These are phyloP conservation scores for Clitopilus hobsonii DNA, from an alignment of 768 basidiomycete species.

Conservation along the genomic window DNA sequence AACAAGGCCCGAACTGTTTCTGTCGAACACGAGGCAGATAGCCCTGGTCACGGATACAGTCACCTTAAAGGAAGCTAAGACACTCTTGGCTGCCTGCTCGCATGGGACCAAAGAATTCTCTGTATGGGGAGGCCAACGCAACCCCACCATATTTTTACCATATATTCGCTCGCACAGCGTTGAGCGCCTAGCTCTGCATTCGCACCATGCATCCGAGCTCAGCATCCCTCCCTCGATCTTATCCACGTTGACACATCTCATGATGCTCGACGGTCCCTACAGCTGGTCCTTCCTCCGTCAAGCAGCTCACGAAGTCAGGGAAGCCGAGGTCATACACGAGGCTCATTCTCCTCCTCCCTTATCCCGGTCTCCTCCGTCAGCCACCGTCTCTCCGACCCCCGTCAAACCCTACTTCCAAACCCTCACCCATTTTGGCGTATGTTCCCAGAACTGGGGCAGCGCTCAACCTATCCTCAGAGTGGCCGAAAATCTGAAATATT, in stretches of 20 bases:
- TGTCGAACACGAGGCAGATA: constrained; percentile 9
- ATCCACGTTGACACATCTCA: constrained; percentile 19
- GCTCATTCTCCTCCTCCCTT: background rate
- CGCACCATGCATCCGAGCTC: constrained; percentile 12
- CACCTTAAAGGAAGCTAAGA: constrained; percentile 14
- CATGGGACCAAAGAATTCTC: constrained; percentile 11
- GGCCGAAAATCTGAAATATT: constrained; percentile 14
- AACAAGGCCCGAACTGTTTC: constrained; percentile 9
- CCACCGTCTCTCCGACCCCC: background rate
- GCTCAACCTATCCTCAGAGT: constrained; percentile 14
- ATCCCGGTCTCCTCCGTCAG: constrained; percentile 1
- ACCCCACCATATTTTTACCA: constrained; percentile 14
- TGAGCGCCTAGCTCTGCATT: constrained; percentile 9
- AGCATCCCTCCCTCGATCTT: constrained; percentile 16
- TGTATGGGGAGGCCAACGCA: constrained; percentile 11
- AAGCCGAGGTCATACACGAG: background rate
- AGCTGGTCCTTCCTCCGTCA: constrained; percentile 17
- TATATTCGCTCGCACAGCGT: constrained; percentile 12
- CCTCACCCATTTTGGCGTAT: constrained; percentile 17
- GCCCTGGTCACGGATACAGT: constrained; percentile 12
- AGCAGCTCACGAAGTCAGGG: constrained; percentile 9
- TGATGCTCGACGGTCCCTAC: constrained; percentile 16
- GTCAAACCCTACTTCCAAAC: constrained; percentile 8
- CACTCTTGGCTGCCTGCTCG: constrained; percentile 13
- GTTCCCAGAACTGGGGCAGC: constrained; percentile 18